A percentile compares a stretch with the other conserved stretches of the same genome.
phyloP scores from a whole-genome alignment of 768 basidiomycete genomes.

The Leucocoprinus birnbaumii region DNA sequence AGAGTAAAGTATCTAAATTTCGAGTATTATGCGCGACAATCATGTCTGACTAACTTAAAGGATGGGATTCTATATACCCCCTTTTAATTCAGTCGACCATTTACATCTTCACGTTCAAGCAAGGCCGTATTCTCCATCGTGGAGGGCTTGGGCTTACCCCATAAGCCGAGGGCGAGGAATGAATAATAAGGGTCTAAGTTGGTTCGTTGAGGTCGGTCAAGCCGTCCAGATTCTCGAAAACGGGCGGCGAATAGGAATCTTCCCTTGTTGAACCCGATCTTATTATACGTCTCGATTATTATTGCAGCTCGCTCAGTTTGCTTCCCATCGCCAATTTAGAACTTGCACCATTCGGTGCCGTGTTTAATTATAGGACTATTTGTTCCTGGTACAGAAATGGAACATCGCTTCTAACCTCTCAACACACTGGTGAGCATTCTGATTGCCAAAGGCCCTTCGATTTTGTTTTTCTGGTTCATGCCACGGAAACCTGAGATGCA shows the following conservation, averaged over 20 bases:
- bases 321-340: not conserved
- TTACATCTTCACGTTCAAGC: constrained; percentile 75
- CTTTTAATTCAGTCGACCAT: constrained; percentile 70
- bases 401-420: not conserved
- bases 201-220: constrained; percentile 69
- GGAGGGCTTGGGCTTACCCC: constrained; percentile 45
- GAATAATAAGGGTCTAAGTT: constrained; percentile 63
- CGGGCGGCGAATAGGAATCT: constrained; percentile 44
- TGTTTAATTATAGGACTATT: not conserved
- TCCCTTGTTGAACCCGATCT: constrained; percentile 38
- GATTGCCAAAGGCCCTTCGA: not conserved
- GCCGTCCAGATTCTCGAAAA: constrained; percentile 56
- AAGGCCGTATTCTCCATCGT: constrained; percentile 53
- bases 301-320: not conserved
- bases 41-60: constrained; percentile 30
- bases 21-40: not conserved
- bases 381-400: not conserved
- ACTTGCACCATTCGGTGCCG: not conserved
- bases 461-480: too few relatives aligned
- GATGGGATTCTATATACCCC: constrained; percentile 81
- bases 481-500: too few relatives aligned
- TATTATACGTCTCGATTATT: not conserved
- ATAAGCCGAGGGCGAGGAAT: constrained; percentile 32
- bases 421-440: not conserved
- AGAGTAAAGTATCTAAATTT: constrained; percentile 30